Conservation (phyloP, 148 eudicot species). For the Camellia lanceoleosa region DNA sequence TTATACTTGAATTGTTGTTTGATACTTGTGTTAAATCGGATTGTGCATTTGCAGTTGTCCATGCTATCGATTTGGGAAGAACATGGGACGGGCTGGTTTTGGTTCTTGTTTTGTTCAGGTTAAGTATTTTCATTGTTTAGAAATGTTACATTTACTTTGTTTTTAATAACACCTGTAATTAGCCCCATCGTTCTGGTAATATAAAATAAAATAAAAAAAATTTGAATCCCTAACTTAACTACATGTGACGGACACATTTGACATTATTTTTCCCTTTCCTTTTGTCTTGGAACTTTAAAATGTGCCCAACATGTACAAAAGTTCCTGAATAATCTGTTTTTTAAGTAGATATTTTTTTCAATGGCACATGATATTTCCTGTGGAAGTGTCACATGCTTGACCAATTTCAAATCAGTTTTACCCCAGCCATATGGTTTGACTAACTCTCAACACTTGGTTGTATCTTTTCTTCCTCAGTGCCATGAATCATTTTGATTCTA, state of each 20-base stretch:
- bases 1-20: background rate
- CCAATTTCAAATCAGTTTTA: background rate
- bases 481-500: background rate
- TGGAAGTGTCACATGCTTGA: background rate
- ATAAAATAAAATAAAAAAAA: background rate
- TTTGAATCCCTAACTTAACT: background rate
- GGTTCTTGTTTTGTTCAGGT: slow-evolving; percentile 88
- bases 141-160: background rate
- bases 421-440: background rate
- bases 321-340: background rate
- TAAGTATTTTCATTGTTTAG: background rate
- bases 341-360: background rate
- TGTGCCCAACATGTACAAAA: background rate
- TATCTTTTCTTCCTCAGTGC: background rate
- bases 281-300: background rate
- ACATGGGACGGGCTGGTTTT: slow-evolving; percentile 83
- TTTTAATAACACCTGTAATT: background rate
- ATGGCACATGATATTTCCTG: background rate
- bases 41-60: slow-evolving; percentile 66
- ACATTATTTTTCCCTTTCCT: background rate
- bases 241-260: background rate
- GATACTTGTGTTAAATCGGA: background rate
- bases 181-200: background rate
- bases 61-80: slow-evolving; percentile 90
- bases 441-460: background rate